Base-by-base conservation (phyloP, 805 yeast genomes). In the Wickerhamiella alocasiicola region DNA sequence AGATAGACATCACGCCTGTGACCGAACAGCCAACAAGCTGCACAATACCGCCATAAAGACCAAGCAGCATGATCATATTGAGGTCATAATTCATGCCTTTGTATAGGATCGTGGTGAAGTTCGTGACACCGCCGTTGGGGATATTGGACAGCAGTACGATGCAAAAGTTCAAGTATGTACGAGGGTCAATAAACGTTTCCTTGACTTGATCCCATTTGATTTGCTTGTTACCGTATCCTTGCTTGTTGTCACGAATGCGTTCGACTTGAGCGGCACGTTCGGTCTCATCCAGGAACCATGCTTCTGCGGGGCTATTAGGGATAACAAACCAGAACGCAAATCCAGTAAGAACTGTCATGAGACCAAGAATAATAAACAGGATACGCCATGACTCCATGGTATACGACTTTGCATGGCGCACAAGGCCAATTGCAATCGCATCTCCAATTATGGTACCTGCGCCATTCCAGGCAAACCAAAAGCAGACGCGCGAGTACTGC, bases 331-430 rank as follows among this genome's bases (percentile, higher is more conserved):
- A 20, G 23, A 48, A 33, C 9, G 47, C 32, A 11, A 53, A 20
- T 2, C 59, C 60, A 27, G 65, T 44, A 16, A 67, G 19, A 17
- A 74, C 58, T 0, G 81, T 71, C 30, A 71, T 53, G 11, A 73
- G 68, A 36, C 81, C 83, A 41, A 71, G 64, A 37, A 74, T 68
- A 25, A 76, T 66, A 56, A 67, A 69, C 42, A 74, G 66, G 13
- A 76, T 52, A 48, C 70, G 68, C 80, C 81, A 78, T 12, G 60
- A 58, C 1, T 53, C 53, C 9, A 63, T 42, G 1, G 54, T 24
- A 46, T 56, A 63, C 6, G 40, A 30, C 13, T 54, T 57, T 5
- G 47, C 53, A 50, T 66, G 55, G 1, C 9, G 17, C 4, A 21
- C 26, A 36, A 39, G 37, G 2, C 71, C 74, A 48, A 69, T 71